phyloP scores from a whole-genome alignment of 2,329 filamentous ascomycete genomes.

The Apiospora rasikravindrae region DNA sequence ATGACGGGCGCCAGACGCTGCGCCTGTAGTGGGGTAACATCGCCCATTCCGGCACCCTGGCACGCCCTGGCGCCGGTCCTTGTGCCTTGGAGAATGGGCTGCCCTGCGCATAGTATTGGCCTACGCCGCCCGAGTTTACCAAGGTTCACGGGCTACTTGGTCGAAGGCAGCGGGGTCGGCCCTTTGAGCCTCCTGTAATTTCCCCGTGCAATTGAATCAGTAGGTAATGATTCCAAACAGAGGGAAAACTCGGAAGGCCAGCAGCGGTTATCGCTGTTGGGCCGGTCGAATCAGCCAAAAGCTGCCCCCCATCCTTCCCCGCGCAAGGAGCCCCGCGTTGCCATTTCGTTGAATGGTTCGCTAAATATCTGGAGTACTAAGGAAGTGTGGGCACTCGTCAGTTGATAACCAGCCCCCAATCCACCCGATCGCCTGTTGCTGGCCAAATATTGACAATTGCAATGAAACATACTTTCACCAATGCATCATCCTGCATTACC shows the following conservation, averaged over 20 bases:
- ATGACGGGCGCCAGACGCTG: slow-evolving; percentile 1
- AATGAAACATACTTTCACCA: not conserved
- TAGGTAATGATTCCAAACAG: not conserved
- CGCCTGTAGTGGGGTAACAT: not conserved
- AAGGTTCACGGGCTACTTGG: not conserved
- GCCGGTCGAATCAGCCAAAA: not conserved
- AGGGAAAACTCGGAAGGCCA: not conserved
- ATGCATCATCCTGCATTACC: not conserved
- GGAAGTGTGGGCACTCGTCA: not conserved
- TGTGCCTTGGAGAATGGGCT: no score
- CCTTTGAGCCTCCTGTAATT: not conserved
- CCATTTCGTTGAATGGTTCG: slow-evolving; percentile 1
- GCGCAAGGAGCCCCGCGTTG: slow-evolving; percentile 12
- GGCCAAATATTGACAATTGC: not conserved
- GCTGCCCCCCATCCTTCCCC: not conserved
- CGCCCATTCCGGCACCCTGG: not conserved
- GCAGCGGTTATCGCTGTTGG: not conserved
- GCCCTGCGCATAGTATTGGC: not conserved
- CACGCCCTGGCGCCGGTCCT: not conserved
- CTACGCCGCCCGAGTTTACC: not conserved
- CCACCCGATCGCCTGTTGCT: not conserved
- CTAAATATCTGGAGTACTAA: not conserved
- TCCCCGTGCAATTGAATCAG: not conserved
- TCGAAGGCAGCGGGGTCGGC: not conserved
- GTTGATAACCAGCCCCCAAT: not conserved